These are phyloP conservation scores for Ensete glaucum DNA, from an alignment of 176 grass and related monocot genomes.

Conservation along the genomic window DNA sequence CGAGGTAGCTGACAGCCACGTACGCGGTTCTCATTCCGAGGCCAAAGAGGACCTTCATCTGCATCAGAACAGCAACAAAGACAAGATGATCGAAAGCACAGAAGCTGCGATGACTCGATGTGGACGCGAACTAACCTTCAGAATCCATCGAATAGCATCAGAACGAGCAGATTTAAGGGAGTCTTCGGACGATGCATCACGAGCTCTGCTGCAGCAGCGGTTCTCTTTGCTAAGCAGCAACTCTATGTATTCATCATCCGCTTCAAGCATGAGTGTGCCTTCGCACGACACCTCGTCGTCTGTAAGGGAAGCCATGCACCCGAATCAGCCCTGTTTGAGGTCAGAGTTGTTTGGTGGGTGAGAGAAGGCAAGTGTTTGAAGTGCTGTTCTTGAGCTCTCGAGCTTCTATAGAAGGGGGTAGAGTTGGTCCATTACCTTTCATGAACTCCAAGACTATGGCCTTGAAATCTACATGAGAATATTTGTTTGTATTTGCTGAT, in stretches of 20 bases:
- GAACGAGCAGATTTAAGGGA: slow-evolving; percentile 45
- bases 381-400: background rate
- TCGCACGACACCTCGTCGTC: slow-evolving; percentile 20
- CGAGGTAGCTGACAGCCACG: slow-evolving; percentile 68
- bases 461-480: no score
- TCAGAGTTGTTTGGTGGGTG: no score
- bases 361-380: background rate
- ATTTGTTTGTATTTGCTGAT: no score
- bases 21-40: slow-evolving; percentile 67
- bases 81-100: background rate
- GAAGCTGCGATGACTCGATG: no score
- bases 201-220: background rate
- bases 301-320: slow-evolving; percentile 28
- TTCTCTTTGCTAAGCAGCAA: slow-evolving; percentile 62
- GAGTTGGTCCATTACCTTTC: no score
- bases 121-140: slow-evolving; percentile 29
- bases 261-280: slow-evolving; percentile 24
- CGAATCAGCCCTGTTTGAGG: slow-evolving; percentile 27
- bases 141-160: slow-evolving; percentile 57
- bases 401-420: background rate
- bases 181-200: slow-evolving; percentile 17
- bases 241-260: slow-evolving; percentile 50
- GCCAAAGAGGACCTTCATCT: slow-evolving; percentile 40
- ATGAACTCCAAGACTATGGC: no score
- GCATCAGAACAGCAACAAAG: slow-evolving; percentile 20